Evolutionary conservation across 2,329 filamentous ascomycete genomes (phyloP).

Genomic region (Fusarium guadeloupense): DNA sequence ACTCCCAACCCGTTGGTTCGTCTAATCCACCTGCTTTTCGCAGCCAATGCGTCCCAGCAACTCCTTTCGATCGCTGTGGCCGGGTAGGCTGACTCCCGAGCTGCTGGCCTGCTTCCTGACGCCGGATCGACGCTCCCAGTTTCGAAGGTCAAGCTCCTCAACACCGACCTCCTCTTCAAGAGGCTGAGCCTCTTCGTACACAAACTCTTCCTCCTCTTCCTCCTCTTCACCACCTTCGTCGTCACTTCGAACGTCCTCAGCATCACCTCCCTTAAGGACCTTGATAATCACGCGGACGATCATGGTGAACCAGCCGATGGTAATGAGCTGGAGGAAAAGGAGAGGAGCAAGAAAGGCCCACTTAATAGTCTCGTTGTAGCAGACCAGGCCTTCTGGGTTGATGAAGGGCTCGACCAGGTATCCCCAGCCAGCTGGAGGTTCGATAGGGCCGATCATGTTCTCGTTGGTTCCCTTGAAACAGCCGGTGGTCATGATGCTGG

Average conservation of each 20-base stretch:
- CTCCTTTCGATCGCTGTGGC: slow-evolving; percentile 81
- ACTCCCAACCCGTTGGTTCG: slow-evolving; percentile 26
- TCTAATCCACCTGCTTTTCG: slow-evolving; percentile 73
- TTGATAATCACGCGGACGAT: slow-evolving; percentile 84
- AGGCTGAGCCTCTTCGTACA: slow-evolving; percentile 64
- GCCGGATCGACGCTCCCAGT: slow-evolving; percentile 67
- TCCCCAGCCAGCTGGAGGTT: slow-evolving; percentile 59
- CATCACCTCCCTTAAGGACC: slow-evolving; percentile 78
- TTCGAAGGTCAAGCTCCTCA: slow-evolving; percentile 73
- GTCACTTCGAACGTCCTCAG: slow-evolving; percentile 89
- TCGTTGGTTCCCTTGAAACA: slow-evolving; percentile 73
- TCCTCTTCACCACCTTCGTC: slow-evolving; percentile 73
- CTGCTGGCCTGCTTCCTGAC: slow-evolving; percentile 63
- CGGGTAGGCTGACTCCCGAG: slow-evolving; percentile 71
- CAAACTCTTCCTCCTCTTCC: slow-evolving; percentile 63
- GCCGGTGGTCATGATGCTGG: slow-evolving; percentile 58
- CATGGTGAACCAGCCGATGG: slow-evolving; percentile 88
- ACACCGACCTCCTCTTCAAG: slow-evolving; percentile 81
- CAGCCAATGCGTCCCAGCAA: slow-evolving; percentile 84
- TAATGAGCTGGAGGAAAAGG: slow-evolving; percentile 80
- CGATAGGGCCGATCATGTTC: slow-evolving; percentile 63
- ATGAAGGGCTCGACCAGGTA: slow-evolving; percentile 80
- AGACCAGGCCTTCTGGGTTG: slow-evolving; percentile 76
- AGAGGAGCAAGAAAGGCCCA: slow-evolving; percentile 81
- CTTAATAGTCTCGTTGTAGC: slow-evolving; percentile 79